Conservation (phyloP, 371 early-diverging fungal genomes). For the Funneliformis caledonium region DNA sequence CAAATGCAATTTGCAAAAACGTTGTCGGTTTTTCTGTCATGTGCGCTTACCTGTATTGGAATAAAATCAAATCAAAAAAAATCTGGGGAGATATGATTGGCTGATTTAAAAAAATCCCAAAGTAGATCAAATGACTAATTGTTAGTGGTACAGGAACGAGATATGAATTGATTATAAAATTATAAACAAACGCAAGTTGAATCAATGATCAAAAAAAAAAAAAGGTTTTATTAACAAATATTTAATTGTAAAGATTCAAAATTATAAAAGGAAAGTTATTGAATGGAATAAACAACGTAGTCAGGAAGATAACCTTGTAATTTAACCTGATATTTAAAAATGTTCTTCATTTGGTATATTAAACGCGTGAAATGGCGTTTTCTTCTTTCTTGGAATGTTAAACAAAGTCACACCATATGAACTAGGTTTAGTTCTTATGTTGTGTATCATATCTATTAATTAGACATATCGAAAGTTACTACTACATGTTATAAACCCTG, state of each 20-base stretch:
- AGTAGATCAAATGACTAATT: background rate
- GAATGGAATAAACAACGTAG: background rate
- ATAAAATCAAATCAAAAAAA: too few relatives aligned
- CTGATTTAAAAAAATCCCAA: too few relatives aligned
- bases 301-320: background rate
- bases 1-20: background rate
- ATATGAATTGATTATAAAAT: background rate
- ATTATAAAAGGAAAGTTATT: background rate
- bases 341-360: background rate
- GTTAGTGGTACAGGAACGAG: background rate
- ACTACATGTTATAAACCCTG: background rate
- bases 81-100: too few relatives aligned
- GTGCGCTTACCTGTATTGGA: too few relatives aligned
- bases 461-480: background rate
- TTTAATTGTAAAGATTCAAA: background rate
- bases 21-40: too few relatives aligned
- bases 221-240: background rate
- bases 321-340: background rate
- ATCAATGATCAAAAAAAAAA: background rate
- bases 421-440: background rate
- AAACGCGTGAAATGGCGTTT: slow-evolving; percentile 1
- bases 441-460: background rate
- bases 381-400: background rate
- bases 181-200: background rate
- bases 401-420: too few relatives aligned